Percentiles rank a stretch among this genome's conserved stretches.
These are phyloP conservation scores for Talaromyces piceae DNA, from an alignment of 2,329 filamentous ascomycete genomes.

Conservation along the genomic window DNA sequence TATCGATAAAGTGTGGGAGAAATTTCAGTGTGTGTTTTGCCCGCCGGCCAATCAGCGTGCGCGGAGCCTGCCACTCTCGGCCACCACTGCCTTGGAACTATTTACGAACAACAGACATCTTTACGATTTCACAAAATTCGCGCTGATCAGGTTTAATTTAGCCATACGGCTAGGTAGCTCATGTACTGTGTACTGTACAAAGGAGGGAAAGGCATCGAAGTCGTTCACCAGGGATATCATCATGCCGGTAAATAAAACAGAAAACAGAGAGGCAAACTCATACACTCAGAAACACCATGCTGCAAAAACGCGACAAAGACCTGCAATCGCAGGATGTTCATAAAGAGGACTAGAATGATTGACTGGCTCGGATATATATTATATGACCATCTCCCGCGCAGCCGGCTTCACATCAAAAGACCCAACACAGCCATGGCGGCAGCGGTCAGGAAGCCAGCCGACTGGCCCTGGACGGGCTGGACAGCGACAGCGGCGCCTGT, in stretches of 20 bases:
- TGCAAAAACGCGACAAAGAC: slow-evolving; percentile 1
- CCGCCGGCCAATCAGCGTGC: slow-evolving; percentile 26
- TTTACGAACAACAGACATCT: neutral
- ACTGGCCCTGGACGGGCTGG: slow-evolving; percentile 42
- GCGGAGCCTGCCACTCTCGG: neutral
- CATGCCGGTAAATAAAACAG: slow-evolving; percentile 1
- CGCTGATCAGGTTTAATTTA: neutral
- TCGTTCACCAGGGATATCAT: slow-evolving; percentile 12
- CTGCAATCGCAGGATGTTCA: neutral
- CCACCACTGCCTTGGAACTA: neutral
- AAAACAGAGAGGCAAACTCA: slow-evolving; percentile 3
- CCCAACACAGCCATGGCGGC: slow-evolving; percentile 51
- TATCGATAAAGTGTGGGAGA: slow-evolving; percentile 28
- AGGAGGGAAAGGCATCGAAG: slow-evolving; percentile 11
- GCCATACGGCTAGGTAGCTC: neutral
- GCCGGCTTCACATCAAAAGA: slow-evolving; percentile 45
- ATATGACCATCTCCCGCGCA: neutral
- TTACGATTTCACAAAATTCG: neutral
- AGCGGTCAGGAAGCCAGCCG: slow-evolving; percentile 45
- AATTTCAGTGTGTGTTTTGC: slow-evolving; percentile 37
- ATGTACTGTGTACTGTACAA: neutral
- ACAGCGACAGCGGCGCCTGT: slow-evolving; percentile 34
- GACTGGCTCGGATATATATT: neutral
- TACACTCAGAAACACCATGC: slow-evolving; percentile 11
- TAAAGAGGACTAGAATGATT: neutral